Percentiles rank a stretch among this genome's conserved stretches.
Conservation (phyloP, 179 eudicot species). For the Amaranthus tricolor region DNA sequence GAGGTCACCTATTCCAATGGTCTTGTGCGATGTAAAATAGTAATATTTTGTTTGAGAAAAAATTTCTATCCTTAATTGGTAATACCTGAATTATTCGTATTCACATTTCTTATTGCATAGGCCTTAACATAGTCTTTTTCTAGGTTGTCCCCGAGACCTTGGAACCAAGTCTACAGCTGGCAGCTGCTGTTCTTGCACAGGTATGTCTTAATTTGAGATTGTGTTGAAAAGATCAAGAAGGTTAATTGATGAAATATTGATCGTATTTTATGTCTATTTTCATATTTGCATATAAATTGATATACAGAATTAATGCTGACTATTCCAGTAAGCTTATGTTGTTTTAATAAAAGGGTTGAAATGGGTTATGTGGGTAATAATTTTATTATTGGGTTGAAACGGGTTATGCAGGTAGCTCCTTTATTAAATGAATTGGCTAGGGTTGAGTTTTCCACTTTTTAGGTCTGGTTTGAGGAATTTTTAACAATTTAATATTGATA, state of each 20-base stretch:
- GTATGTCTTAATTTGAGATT: conserved; percentile 35
- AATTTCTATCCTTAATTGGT: background rate
- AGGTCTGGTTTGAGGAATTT: too few relatives aligned
- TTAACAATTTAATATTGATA: too few relatives aligned
- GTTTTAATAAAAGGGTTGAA: too few relatives aligned
- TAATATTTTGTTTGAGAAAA: background rate
- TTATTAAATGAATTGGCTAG: too few relatives aligned
- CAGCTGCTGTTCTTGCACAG: conserved; percentile 99
- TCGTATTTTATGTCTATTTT: background rate
- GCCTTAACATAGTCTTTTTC: conserved; percentile 15
- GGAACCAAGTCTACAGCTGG: conserved; percentile 98
- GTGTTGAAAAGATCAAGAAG: background rate
- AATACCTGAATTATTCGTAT: conserved; percentile 1
- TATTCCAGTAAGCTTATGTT: background rate
- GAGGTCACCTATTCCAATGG: background rate
- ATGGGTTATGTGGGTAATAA: too few relatives aligned
- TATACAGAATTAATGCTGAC: conserved; percentile 4
- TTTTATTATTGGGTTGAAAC: too few relatives aligned
- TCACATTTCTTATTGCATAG: background rate
- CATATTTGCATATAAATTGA: background rate
- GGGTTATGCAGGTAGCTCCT: too few relatives aligned
- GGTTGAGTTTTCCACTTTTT: too few relatives aligned
- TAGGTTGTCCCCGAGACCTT: conserved; percentile 99
- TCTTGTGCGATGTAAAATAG: background rate
- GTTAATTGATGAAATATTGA: background rate